These are phyloP conservation scores for Phytophthora europaea DNA, from an alignment of 352 stramenopile genomes.

Conservation along the genomic window DNA sequence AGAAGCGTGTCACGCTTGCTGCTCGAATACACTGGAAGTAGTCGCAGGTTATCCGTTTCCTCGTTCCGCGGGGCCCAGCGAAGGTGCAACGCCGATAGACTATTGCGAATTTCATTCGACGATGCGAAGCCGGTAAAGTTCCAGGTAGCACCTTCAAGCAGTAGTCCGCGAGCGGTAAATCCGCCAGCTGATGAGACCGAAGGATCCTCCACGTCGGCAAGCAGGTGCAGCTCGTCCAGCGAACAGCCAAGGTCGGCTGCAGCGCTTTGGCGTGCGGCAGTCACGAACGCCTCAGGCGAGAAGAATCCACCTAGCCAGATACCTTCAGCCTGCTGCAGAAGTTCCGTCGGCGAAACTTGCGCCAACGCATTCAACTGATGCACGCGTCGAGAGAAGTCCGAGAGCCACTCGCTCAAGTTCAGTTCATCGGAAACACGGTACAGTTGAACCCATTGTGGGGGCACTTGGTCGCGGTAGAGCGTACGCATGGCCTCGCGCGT, in stretches of 20 bases:
- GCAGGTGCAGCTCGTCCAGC: constrained; percentile 89
- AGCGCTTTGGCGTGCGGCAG: constrained; percentile 91
- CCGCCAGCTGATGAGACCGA: constrained; percentile 35
- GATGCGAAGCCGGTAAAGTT: constrained; percentile 68
- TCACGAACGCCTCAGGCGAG: constrained; percentile 94
- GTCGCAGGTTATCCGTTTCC: constrained; percentile 41
- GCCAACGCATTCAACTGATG: constrained; percentile 69
- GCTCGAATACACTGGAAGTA: constrained; percentile 90
- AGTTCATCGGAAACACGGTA: constrained; percentile 71
- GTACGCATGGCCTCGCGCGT: constrained; percentile 84
- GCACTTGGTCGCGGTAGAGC: constrained; percentile 78
- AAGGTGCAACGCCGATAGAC: constrained; percentile 73
- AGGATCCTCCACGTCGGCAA: constrained; percentile 70
- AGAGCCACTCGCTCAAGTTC: constrained; percentile 84
- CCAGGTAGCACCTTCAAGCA: constrained; percentile 89
- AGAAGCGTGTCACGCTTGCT: constrained; percentile 78
- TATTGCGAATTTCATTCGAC: constrained; percentile 84
- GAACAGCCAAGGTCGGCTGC: constrained; percentile 84
- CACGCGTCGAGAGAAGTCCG: constrained; percentile 82
- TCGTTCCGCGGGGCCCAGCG: constrained; percentile 61
- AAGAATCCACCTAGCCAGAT: constrained; percentile 95
- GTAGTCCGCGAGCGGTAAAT: constrained; percentile 77
- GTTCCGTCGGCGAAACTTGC: constrained; percentile 49
- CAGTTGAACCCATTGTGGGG: constrained; percentile 61
- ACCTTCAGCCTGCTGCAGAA: constrained; percentile 49